Conservation (phyloP, 305 asterid genomes). For the Petunia hybrid region DNA sequence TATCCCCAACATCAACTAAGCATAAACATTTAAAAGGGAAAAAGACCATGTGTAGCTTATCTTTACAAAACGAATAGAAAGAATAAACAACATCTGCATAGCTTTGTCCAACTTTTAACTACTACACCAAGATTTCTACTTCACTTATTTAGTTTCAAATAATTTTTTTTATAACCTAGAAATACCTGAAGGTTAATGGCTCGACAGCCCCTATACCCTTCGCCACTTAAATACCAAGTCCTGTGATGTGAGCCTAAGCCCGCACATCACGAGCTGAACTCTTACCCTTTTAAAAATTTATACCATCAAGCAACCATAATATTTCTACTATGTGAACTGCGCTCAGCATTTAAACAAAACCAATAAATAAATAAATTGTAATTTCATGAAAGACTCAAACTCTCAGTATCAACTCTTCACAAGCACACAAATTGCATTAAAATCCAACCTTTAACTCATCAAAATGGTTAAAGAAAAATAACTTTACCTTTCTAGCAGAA, state of each 20-base stretch:
- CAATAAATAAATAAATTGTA: not conserved
- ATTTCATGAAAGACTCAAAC: not conserved
- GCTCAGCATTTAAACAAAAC: not conserved
- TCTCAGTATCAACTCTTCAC: not conserved
- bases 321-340: not conserved
- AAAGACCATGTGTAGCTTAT: not conserved
- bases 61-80: not conserved
- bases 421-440: not conserved
- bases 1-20: not conserved
- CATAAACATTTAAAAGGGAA: not conserved
- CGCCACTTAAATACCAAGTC: too few species aligned
- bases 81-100: not conserved
- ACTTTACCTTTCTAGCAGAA: slow-evolving; percentile 81
- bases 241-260: too few species aligned
- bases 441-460: not conserved
- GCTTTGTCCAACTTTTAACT: not conserved
- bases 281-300: not conserved
- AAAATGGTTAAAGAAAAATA: not conserved
- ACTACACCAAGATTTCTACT: slow-evolving; percentile 6
- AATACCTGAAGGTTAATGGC: too few species aligned
- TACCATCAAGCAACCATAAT: not conserved
- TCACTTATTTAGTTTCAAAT: not conserved
- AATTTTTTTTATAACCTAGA: too few species aligned
- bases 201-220: too few species aligned
- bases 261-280: too few species aligned